Evolutionary conservation across 2,329 filamentous ascomycete genomes (phyloP), one percentile per base, ranked within the genome.

Genomic region (Chrysosporium keratinophilum): DNA sequence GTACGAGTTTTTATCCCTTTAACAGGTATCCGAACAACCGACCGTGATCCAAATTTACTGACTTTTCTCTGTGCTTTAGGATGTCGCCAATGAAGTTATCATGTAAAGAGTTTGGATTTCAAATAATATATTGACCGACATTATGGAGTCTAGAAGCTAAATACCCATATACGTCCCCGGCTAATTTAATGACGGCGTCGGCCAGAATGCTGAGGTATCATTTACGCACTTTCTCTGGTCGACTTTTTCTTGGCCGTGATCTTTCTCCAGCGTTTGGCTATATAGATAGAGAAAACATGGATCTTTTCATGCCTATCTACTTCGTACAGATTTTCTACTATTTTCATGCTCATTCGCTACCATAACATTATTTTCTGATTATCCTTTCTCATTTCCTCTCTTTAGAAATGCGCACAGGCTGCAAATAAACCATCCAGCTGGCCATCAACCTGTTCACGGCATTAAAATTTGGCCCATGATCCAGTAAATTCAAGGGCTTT

Each of bases 51-150:
- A 60, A 64, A 53, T 61, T 67, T 69, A 72, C 58, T 54, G 56
- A 55, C 44, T n/a, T 20, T 28, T 28, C 7, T 28, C 9, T 15
- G 42, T n/a, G 3, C 10, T 41, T n/a, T 60, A 89, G 85, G 88
- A 95, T 69, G 88, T 95, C 23, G 57, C 64, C 45, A 68, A 69
- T 62, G 78, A 80, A 64, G 86, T 95, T 64, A 93, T 93, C 68
- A 93, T 93, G 88, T 93, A 54, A 45, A 19, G 23, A 28, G 31
- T 31, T 35, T 35, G 41, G 41, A 15, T 43, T 14, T 41, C 23
- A 7, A 28, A 28, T 3, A 35, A 50, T 50, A 33, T 46, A 12
- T 28, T 49, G 35, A 28, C 37, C 11, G 17, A 33, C 4, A 12
- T 33, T 15, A 52, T 33, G 23, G 31, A 37, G 31, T 5, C 14